These are phyloP conservation scores for Eutrema japonicum DNA, from an alignment of 345 rosid species.

Conservation along the genomic window DNA sequence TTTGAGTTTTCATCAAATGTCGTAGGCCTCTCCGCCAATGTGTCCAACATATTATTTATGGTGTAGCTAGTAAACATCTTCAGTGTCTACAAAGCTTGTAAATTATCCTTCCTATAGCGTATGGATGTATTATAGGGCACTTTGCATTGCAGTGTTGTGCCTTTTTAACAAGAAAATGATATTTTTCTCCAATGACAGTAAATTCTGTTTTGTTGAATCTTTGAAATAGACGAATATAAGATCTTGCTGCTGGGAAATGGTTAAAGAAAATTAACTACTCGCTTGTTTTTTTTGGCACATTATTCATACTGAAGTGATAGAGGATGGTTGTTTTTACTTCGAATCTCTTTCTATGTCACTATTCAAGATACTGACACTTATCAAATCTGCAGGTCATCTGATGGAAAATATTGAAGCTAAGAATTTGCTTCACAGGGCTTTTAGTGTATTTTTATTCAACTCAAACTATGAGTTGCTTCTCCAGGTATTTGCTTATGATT, in stretches of 20 bases:
- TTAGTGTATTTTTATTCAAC: slow-evolving; percentile 95
- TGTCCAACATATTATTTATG: not conserved
- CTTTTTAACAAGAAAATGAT: not conserved
- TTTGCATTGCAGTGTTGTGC: not conserved
- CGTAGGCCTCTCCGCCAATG: not conserved
- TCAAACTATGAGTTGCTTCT: slow-evolving; percentile 93
- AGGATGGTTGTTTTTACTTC: slow-evolving; percentile 4
- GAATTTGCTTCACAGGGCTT: slow-evolving; percentile 89
- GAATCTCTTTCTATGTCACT: not conserved
- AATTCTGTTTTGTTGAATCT: not conserved
- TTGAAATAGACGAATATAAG: not conserved
- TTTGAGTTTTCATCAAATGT: slow-evolving; percentile 4
- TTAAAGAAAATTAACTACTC: not conserved
- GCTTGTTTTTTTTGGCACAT: not conserved
- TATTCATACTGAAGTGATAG: not conserved
- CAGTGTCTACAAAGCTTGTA: slow-evolving; percentile 1
- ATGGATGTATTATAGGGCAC: not conserved
- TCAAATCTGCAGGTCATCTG: slow-evolving; percentile 74
- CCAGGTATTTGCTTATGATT: slow-evolving; percentile 64
- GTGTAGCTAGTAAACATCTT: not conserved
- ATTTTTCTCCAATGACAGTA: not conserved
- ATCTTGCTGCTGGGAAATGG: slow-evolving; percentile 21
- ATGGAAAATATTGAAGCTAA: slow-evolving; percentile 90
- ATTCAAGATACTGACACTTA: slow-evolving; percentile 14
- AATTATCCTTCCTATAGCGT: slow-evolving; percentile 1